Conservation (phyloP, 2,329 filamentous ascomycete genomes). For the Helotiales sp. region DNA sequence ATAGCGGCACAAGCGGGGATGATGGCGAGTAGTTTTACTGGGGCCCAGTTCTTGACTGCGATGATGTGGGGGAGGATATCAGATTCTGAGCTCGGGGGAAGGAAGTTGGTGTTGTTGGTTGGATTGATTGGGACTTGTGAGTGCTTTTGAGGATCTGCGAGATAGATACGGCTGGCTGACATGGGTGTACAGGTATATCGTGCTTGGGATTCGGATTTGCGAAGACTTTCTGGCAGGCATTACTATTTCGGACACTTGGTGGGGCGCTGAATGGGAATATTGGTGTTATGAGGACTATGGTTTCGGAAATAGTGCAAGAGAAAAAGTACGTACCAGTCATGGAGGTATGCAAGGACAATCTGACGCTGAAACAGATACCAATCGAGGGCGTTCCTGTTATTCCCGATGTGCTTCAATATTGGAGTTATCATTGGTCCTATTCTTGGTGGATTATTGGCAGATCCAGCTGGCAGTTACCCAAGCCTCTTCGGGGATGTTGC, state of each 20-base stretch:
- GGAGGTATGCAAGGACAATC: neutral
- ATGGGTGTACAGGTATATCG: conserved; percentile 42
- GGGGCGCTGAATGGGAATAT: conserved; percentile 76
- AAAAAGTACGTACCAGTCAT: conserved; percentile 52
- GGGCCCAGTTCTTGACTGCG: conserved; percentile 74
- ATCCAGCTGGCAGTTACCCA: conserved; percentile 40
- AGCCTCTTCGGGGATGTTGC: conserved; percentile 37
- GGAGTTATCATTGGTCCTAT: conserved; percentile 33
- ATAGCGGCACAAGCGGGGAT: conserved; percentile 79
- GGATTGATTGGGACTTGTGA: conserved; percentile 61
- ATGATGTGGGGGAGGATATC: conserved; percentile 67
- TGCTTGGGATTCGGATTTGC: conserved; percentile 70
- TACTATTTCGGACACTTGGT: conserved; percentile 70
- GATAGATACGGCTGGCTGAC: neutral
- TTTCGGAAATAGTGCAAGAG: conserved; percentile 68
- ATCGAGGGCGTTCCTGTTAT: conserved; percentile 51
- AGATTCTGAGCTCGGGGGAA: conserved; percentile 60
- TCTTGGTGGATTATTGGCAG: conserved; percentile 42
- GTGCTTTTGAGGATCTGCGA: neutral
- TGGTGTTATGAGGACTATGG: conserved; percentile 72
- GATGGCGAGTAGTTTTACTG: conserved; percentile 76
- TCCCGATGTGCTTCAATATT: conserved; percentile 67
- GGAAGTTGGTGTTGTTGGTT: conserved; percentile 55
- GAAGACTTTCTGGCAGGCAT: conserved; percentile 67
- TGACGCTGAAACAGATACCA: conserved; percentile 53